These are phyloP conservation scores for Pythium aristosporum DNA, from an alignment of 352 stramenopile species.

Conservation along the genomic window DNA sequence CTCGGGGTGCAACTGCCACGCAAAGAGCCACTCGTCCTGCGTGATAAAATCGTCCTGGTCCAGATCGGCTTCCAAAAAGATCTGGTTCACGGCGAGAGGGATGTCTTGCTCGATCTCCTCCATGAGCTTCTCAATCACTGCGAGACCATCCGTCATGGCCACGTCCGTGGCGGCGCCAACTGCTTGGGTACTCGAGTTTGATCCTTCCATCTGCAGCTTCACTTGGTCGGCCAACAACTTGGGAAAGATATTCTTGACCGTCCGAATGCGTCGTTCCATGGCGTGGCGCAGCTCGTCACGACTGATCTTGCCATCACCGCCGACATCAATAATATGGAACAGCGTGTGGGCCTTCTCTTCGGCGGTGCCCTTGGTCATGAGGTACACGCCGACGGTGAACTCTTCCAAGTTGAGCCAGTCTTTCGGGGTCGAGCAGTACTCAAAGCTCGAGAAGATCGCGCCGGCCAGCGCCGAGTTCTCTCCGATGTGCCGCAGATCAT, in stretches of 20 bases:
- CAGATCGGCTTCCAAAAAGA: slow-evolving; percentile 74
- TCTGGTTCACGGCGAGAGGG: slow-evolving; percentile 79
- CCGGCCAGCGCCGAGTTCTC: slow-evolving; percentile 63
- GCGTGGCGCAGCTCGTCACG: slow-evolving; percentile 69
- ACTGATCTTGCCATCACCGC: slow-evolving; percentile 68
- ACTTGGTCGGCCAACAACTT: slow-evolving; percentile 74
- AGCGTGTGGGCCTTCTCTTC: slow-evolving; percentile 78
- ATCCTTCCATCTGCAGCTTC: slow-evolving; percentile 52
- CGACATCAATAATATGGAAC: slow-evolving; percentile 72
- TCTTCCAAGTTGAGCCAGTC: slow-evolving; percentile 77
- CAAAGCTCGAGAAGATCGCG: slow-evolving; percentile 76
- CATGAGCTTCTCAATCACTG: slow-evolving; percentile 68
- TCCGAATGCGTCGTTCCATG: slow-evolving; percentile 68
- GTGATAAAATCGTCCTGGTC: slow-evolving; percentile 81
- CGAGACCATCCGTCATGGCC: slow-evolving; percentile 50
- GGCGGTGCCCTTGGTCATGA: slow-evolving; percentile 79
- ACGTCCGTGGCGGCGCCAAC: slow-evolving; percentile 43
- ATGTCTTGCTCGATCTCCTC: slow-evolving; percentile 82
- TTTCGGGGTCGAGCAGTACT: slow-evolving; percentile 45
- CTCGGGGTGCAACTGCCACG: slow-evolving; percentile 75
- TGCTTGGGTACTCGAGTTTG: slow-evolving; percentile 31
- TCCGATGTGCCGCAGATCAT: slow-evolving; percentile 59
- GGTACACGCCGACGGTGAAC: slow-evolving; percentile 78
- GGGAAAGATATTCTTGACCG: slow-evolving; percentile 75
- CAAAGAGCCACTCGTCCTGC: slow-evolving; percentile 80